These are phyloP conservation scores for Dothidotthia symphoricarpi DNA, from an alignment of 2,329 filamentous ascomycete species.

Conservation along the genomic window DNA sequence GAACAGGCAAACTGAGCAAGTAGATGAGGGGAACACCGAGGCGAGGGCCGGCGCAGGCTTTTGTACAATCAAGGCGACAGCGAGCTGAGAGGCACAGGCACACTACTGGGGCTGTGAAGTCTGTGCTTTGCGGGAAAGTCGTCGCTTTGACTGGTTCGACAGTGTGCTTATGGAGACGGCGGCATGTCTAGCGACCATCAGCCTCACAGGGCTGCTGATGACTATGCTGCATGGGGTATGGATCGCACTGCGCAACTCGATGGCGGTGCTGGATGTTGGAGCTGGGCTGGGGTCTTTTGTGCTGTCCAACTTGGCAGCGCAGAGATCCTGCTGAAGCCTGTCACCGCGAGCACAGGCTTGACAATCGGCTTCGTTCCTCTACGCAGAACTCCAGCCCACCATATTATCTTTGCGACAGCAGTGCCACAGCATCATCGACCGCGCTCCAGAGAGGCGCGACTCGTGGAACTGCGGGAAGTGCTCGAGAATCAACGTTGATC, in stretches of 20 bases:
- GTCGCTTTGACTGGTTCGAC: slow-evolving; percentile 6
- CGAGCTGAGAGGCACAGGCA: slow-evolving; percentile 15
- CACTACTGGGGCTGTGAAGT: neutral
- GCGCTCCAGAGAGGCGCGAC: too few species aligned
- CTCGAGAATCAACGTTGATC: too few species aligned
- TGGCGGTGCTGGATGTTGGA: slow-evolving; percentile 1
- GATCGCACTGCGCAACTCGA: neutral
- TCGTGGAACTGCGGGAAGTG: too few species aligned
- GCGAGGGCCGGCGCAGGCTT: slow-evolving; percentile 7
- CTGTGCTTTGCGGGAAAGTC: slow-evolving; percentile 7
- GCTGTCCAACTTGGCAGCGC: too few species aligned
- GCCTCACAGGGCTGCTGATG: slow-evolving; percentile 23
- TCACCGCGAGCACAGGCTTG: too few species aligned
- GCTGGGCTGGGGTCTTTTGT: neutral
- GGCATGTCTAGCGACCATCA: slow-evolving; percentile 15
- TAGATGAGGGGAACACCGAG: slow-evolving; percentile 5
- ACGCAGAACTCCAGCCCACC: too few species aligned
- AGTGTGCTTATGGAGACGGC: neutral
- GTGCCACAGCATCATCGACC: too few species aligned
- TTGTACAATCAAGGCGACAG: slow-evolving; percentile 9
- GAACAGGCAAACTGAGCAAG: slow-evolving; percentile 6
- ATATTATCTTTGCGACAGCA: too few species aligned
- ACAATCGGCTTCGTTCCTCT: too few species aligned
- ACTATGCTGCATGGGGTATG: slow-evolving; percentile 11
- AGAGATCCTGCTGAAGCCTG: too few species aligned